Evolutionary conservation across 345 rosid species (phyloP), one percentile per base, ranked within the genome.

Genomic region (Corchorus olitorius): DNA sequence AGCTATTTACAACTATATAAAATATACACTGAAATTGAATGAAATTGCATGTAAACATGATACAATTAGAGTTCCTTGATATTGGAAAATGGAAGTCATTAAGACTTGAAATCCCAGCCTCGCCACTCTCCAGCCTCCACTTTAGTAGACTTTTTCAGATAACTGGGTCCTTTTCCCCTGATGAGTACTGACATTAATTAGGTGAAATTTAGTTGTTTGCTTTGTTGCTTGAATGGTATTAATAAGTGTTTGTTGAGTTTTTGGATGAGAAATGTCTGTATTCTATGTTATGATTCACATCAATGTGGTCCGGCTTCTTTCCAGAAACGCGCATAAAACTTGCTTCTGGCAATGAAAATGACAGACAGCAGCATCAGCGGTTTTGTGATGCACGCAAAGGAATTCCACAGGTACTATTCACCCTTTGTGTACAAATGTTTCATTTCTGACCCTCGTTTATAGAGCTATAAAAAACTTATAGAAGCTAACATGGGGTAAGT

Each of bases 331-430:
- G 90, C 22, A 78, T 86, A 54, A 94, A 87, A 86, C 93, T 97
- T 19, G 91, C 93, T 45, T 84, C 99, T 33, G 90, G 86, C 56
- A 87, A 76, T 65, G 99, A 90, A 85, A 85, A 89, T 67, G 97
- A 92, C 79, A 84, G 74, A 60, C 89, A 88, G 81, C 97, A 94
- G 80, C 90, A 94, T 54, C 87, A 89, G 83, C 83, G 85, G 89
- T 97, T 94, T 81, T 94, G 92, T 77, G 87, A 97, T 85, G 94
- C 97, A 43, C 94, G 99, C 91, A 93, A 92, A 85, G 98, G 99
- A 82, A 92, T 92, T 75, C 86, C 97, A 37, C 97, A 84, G 97
- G 99, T 93, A 88, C 46, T 14, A n/a, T 15, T 54, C 61, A 15
- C 68, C 35, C 43, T 70, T 66, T 68, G 33, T 75, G n/a, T 64